A percentile compares a stretch with the other conserved stretches of the same genome.
Conservation (phyloP, 1,284 basidiomycete genomes). For the Anthracocystis walkeri region DNA sequence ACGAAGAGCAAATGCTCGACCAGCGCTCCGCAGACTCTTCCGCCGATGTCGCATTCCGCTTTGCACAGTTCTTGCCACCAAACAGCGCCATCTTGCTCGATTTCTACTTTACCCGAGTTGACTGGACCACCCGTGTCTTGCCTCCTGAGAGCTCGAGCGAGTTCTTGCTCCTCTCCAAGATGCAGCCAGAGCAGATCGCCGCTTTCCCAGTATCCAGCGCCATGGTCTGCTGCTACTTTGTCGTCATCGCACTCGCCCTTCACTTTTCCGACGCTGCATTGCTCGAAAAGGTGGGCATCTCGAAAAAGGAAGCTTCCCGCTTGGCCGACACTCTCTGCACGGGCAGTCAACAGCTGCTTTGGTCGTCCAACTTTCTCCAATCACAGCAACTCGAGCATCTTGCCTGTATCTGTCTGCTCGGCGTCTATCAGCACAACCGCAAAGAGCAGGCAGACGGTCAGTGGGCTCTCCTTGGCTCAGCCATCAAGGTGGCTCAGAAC, state of each 20-base stretch:
- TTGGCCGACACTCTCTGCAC: constrained; percentile 58
- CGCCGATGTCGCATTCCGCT: constrained; percentile 49
- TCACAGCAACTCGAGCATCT: constrained; percentile 63
- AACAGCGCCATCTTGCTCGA: constrained; percentile 44
- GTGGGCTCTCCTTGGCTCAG: constrained; percentile 62
- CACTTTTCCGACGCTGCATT: constrained; percentile 53
- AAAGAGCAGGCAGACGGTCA: constrained; percentile 63
- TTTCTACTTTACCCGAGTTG: constrained; percentile 62
- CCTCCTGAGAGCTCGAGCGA: constrained; percentile 25
- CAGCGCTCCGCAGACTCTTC: constrained; percentile 48
- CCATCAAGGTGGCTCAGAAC: constrained; percentile 59
- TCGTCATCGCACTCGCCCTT: constrained; percentile 62
- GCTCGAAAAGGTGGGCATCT: constrained; percentile 45
- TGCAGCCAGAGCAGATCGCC: constrained; percentile 51
- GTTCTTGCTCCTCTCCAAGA: constrained; percentile 36
- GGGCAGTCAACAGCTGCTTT: constrained; percentile 60
- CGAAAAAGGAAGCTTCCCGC: constrained; percentile 37
- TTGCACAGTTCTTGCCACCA: constrained; percentile 39
- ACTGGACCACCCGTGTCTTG: constrained; percentile 60
- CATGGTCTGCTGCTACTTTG: constrained; percentile 60
- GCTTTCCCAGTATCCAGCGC: constrained; percentile 53
- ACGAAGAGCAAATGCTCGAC: constrained; percentile 47
- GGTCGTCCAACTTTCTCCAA: constrained; percentile 61
- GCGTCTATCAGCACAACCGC: constrained; percentile 66
- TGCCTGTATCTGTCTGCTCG: constrained; percentile 60